These are phyloP conservation scores for Fusarium hostae DNA, from an alignment of 2,329 filamentous ascomycete genomes.

Conservation along the genomic window DNA sequence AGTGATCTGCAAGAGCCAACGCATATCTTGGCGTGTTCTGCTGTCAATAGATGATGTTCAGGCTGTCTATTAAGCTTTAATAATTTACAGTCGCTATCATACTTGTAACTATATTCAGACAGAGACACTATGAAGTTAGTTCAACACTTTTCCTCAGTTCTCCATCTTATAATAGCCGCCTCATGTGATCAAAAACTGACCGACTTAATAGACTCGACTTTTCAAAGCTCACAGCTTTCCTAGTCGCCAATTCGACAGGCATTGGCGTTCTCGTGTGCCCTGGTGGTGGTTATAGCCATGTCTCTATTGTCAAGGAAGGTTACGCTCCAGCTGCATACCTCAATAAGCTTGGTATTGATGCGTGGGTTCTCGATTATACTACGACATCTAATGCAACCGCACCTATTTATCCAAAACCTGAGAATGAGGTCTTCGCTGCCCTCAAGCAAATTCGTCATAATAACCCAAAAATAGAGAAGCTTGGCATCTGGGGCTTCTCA, in stretches of 20 bases:
- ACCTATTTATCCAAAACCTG: constrained; percentile 13
- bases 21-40: background rate
- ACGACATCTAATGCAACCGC: constrained; percentile 11
- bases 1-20: background rate
- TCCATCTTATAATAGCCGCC: background rate
- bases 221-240: background rate
- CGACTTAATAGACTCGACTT: background rate
- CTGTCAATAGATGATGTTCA: background rate
- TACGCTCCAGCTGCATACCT: constrained; percentile 14
- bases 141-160: background rate
- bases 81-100: no score
- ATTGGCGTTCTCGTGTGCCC: constrained; percentile 11
- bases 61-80: fast-evolving
- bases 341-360: constrained; percentile 15
- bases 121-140: background rate
- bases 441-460: constrained; percentile 3
- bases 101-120: no score
- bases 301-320: constrained; percentile 20
- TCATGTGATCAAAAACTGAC: background rate
- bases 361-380: constrained; percentile 21
- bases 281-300: constrained; percentile 14
- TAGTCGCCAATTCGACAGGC: constrained; percentile 1
- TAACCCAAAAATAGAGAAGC: background rate
- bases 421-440: constrained; percentile 14
- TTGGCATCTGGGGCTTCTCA: constrained; percentile 29